Conservation (phyloP, 306 rosid genomes). For the Cotoneaster glaucophyllus region DNA sequence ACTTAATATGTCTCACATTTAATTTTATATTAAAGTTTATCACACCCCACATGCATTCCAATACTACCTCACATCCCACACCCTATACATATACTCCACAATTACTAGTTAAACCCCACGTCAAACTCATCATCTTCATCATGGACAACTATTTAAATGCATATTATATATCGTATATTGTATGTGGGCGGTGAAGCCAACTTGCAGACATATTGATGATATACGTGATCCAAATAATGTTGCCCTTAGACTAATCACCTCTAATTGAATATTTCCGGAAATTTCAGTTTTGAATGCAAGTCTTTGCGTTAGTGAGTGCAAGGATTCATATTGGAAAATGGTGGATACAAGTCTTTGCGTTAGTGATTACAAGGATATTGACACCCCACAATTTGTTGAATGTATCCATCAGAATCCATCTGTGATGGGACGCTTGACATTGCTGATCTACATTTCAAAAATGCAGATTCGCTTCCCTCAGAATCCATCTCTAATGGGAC, state of each 20-base stretch:
- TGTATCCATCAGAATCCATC: too few species aligned
- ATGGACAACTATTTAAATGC: not conserved
- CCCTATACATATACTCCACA: too few species aligned
- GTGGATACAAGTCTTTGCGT: not conserved
- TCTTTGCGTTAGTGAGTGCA: not conserved
- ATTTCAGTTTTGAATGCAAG: not conserved
- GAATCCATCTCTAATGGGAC: too few species aligned
- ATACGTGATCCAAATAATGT: not conserved
- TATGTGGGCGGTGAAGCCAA: not conserved
- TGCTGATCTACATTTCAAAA: too few species aligned
- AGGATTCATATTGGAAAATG: not conserved
- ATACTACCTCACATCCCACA: not conserved
- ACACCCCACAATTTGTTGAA: too few species aligned
- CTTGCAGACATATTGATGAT: not conserved
- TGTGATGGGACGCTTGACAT: too few species aligned
- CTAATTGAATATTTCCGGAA: not conserved
- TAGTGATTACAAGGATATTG: too few species aligned
- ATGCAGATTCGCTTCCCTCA: too few species aligned
- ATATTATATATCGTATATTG: too few species aligned
- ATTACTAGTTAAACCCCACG: not conserved
- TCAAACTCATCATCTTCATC: not conserved
- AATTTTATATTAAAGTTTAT: too few species aligned
- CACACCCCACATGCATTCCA: not conserved
- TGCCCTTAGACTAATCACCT: not conserved
- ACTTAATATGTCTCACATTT: rapidly evolving